A percentile compares a stretch with the other conserved stretches of the same genome.
Evolutionary conservation across 306 rosid genomes (phyloP).

Genomic region (Vachellia pachyceras): DNA sequence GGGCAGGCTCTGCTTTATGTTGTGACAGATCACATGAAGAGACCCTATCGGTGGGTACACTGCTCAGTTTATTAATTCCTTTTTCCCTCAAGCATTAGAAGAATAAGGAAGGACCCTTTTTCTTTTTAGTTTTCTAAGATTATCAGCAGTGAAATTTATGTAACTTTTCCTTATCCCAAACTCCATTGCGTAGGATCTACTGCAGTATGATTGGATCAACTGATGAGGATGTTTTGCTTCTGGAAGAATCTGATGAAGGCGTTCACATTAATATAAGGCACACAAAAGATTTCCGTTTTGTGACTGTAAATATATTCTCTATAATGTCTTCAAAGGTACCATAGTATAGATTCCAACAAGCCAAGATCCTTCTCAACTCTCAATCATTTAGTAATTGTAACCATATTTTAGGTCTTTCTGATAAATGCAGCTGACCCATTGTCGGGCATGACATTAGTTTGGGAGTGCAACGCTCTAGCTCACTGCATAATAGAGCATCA

Average conservation of each 20-base stretch:
- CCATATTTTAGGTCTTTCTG: conserved; percentile 81
- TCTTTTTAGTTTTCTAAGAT: conserved; percentile 21
- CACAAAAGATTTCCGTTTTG: conserved; percentile 84
- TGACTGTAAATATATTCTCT: conserved; percentile 74
- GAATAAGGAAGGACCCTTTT: background rate
- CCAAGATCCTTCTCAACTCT: conserved; percentile 28
- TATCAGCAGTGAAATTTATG: conserved; percentile 13
- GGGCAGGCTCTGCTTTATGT: conserved; percentile 89
- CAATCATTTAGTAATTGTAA: conserved; percentile 46
- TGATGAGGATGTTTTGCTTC: conserved; percentile 79
- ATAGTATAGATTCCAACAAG: conserved; percentile 31
- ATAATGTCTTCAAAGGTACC: conserved; percentile 78
- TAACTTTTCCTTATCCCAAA: conserved; percentile 20
- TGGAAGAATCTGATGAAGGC: conserved; percentile 75
- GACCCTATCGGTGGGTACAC: conserved; percentile 71
- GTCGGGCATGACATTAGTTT: conserved; percentile 75
- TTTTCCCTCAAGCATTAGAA: background rate
- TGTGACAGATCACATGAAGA: conserved; percentile 77
- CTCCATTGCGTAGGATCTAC: conserved; percentile 58
- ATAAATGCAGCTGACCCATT: conserved; percentile 93
- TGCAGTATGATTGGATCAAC: conserved; percentile 90
- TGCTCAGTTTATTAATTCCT: background rate
- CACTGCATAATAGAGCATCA: conserved; percentile 92
- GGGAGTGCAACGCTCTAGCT: conserved; percentile 81
- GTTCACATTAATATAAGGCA: conserved; percentile 64